Conservation (phyloP, 371 early-diverging fungal genomes). For the Cokeromyces recurvatus region DNA sequence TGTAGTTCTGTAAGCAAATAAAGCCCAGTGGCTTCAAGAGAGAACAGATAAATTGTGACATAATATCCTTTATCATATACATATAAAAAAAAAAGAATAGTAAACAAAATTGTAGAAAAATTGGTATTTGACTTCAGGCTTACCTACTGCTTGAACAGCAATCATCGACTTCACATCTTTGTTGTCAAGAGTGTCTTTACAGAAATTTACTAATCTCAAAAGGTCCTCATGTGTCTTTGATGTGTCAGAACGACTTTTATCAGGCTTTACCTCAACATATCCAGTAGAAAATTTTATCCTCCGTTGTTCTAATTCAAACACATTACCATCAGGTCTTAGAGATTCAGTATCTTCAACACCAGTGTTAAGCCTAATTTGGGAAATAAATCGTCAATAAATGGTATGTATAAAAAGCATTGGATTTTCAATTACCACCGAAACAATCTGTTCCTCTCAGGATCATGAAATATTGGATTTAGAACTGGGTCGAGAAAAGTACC, state of each 20-base stretch:
- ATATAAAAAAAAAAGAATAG: not conserved
- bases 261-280: constrained; percentile 13
- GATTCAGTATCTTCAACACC: constrained; percentile 8
- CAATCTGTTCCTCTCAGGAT: constrained; percentile 7
- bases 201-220: constrained; percentile 6
- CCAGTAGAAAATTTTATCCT: constrained; percentile 11
- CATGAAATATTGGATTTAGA: constrained; percentile 11
- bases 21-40: constrained; percentile 9
- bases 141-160: constrained; percentile 21
- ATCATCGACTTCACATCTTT: constrained; percentile 16
- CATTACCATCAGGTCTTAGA: constrained; percentile 10
- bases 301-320: constrained; percentile 14
- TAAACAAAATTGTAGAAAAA: constrained; percentile 3
- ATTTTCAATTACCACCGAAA: constrained; percentile 8
- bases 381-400: constrained; percentile 8
- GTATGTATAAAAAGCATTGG: constrained; percentile 10
- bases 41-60: constrained; percentile 10
- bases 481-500: constrained; percentile 11
- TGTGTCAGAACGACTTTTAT: constrained; percentile 10
- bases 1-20: constrained; percentile 5
- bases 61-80: constrained; percentile 7
- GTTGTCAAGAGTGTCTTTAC: constrained; percentile 7
- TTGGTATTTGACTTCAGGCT: constrained; percentile 7
- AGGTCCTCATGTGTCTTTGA: constrained; percentile 4
- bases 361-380: constrained; percentile 13